These are phyloP conservation scores for Ceratocystis huliohia DNA, from an alignment of 2,329 filamentous ascomycete species.

Conservation along the genomic window DNA sequence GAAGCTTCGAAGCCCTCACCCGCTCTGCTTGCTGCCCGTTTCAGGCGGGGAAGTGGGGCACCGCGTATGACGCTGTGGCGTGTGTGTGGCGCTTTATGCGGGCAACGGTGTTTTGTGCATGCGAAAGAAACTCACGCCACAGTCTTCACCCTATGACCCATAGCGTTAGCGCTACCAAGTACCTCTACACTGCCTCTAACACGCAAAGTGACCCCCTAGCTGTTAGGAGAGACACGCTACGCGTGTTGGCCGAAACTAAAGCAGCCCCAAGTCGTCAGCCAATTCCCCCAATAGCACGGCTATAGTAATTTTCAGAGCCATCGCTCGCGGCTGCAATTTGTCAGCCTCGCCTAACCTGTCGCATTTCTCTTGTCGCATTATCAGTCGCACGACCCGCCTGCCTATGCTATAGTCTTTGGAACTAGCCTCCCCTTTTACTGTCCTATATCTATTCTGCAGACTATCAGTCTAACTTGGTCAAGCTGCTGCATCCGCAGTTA, in stretches of 20 bases:
- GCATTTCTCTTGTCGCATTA: slow-evolving; percentile 23
- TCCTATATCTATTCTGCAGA: not conserved
- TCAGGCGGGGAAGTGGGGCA: slow-evolving; percentile 21
- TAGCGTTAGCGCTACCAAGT: slow-evolving; percentile 9
- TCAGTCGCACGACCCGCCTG: slow-evolving; percentile 32
- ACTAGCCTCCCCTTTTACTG: not conserved
- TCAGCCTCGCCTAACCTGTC: slow-evolving; percentile 20
- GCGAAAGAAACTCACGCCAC: not conserved
- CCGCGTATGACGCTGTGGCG: slow-evolving; percentile 19
- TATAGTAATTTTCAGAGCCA: slow-evolving; percentile 11
- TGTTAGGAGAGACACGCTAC: slow-evolving; percentile 18
- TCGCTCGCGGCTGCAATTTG: slow-evolving; percentile 13
- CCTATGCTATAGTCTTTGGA: slow-evolving; percentile 25
- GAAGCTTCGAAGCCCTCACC: slow-evolving; percentile 18
- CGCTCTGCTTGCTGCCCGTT: slow-evolving; percentile 13
- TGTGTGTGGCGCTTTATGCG: slow-evolving; percentile 10
- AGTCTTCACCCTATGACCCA: not conserved
- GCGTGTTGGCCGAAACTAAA: slow-evolving; percentile 10
- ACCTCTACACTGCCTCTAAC: not conserved
- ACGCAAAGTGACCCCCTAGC: not conserved
- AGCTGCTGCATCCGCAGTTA: not conserved
- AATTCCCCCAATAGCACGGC: not conserved
- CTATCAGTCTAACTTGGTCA: not conserved
- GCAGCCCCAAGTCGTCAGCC: not conserved
- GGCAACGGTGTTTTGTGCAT: not conserved